Evolutionary conservation across 768 basidiomycete genomes (phyloP).

Genomic region (Suillus occidentalis): DNA sequence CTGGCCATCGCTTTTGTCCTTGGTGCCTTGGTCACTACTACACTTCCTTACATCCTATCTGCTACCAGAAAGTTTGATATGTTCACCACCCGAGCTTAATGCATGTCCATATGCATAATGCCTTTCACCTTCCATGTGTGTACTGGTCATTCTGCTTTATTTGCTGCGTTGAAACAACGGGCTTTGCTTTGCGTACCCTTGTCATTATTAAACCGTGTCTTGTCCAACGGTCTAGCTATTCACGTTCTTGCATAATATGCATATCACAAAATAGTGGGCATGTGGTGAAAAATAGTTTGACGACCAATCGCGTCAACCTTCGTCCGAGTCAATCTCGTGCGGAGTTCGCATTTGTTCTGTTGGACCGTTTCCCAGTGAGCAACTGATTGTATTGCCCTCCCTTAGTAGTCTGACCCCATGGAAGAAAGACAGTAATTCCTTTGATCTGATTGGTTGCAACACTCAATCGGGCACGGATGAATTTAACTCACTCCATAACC

Average conservation of each 20-base stretch:
- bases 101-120: neutral
- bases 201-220: neutral
- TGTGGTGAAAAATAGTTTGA: neutral
- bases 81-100: neutral
- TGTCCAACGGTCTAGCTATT: neutral
- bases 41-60: conserved; percentile 6
- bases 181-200: neutral
- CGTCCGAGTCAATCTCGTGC: neutral
- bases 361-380: neutral
- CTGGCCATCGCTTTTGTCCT: conserved; percentile 22
- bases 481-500: neutral
- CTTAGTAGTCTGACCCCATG: neutral
- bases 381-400: neutral
- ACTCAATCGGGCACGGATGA: neutral
- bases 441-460: neutral
- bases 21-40: conserved; percentile 14
- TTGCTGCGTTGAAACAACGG: neutral
- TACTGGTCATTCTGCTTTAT: neutral
- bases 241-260: neutral
- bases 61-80: neutral
- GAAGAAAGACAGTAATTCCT: neutral
- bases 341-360: neutral
- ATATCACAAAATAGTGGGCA: neutral
- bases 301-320: neutral
- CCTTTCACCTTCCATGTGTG: neutral